These are phyloP conservation scores for Leccinum fibrillosum DNA, from an alignment of 768 basidiomycete genomes.

Conservation along the genomic window DNA sequence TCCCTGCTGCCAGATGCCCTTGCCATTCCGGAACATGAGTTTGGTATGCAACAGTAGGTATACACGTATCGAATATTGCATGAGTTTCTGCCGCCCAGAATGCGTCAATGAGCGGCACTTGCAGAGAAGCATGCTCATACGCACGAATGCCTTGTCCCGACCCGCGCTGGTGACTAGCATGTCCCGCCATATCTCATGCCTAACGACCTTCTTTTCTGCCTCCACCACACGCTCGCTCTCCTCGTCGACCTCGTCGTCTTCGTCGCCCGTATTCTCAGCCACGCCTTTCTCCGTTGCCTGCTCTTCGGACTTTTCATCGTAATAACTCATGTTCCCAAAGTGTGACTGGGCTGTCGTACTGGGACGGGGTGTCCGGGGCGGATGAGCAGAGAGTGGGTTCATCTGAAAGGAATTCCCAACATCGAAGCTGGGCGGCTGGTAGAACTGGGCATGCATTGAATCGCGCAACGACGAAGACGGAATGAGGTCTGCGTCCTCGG, in stretches of 20 bases:
- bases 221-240: conserved; percentile 44
- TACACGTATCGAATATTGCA: conserved; percentile 78
- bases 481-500: conserved; percentile 35
- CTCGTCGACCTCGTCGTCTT: conserved; percentile 45
- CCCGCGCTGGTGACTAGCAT: conserved; percentile 75
- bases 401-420: conserved; percentile 66
- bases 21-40: conserved; percentile 44
- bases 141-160: conserved; percentile 81
- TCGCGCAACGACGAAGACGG: conserved; percentile 37
- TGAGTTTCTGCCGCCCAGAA: conserved; percentile 60
- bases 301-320: conserved; percentile 44
- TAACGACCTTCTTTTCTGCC: conserved; percentile 46
- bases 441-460: conserved; percentile 47
- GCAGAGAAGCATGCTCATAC: conserved; percentile 26
- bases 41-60: conserved; percentile 69
- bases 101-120: neutral
- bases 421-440: conserved; percentile 55
- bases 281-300: conserved; percentile 20
- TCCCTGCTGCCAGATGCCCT: conserved; percentile 50
- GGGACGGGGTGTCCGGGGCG: conserved; percentile 67
- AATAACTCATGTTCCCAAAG: conserved; percentile 28
- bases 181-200: conserved; percentile 77
- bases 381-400: conserved; percentile 77
- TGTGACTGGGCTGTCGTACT: conserved; percentile 26
- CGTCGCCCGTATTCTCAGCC: conserved; percentile 22